A percentile compares a stretch with the other conserved stretches of the same genome.
Evolutionary conservation across 179 eudicot genomes (phyloP).

Genomic region (Pouteria campechiana): DNA sequence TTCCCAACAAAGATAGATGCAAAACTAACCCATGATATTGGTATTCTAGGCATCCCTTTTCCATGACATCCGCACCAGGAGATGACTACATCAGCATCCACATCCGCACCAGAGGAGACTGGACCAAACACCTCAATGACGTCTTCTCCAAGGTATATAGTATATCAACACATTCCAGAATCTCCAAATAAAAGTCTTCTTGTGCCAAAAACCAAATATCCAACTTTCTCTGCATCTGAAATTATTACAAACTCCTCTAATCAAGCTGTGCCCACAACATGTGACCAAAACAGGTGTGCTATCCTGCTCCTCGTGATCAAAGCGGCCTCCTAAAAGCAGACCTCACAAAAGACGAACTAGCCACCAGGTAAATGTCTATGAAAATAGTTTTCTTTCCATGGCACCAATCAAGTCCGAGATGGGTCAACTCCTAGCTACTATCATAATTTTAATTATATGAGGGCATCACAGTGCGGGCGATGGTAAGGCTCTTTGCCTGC

Average conservation of each 20-base stretch:
- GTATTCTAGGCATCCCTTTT: slow-evolving; percentile 42
- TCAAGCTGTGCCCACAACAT: neutral
- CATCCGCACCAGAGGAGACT: slow-evolving; percentile 45
- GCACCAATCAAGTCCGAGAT: too few species aligned
- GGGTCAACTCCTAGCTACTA: too few species aligned
- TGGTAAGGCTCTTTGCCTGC: too few species aligned
- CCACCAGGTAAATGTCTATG: slow-evolving; percentile 40
- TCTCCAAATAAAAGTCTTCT: too few species aligned
- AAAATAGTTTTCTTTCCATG: too few species aligned
- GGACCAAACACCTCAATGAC: slow-evolving; percentile 45
- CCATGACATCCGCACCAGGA: slow-evolving; percentile 46
- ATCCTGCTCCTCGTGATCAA: slow-evolving; percentile 31
- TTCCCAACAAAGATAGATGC: too few species aligned
- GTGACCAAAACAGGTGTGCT: slow-evolving; percentile 24
- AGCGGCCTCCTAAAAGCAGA: slow-evolving; percentile 50
- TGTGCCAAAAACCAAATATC: too few species aligned
- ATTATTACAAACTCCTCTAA: neutral
- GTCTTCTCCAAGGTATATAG: slow-evolving; percentile 55
- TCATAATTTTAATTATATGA: too few species aligned
- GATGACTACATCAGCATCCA: slow-evolving; percentile 46
- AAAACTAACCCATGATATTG: neutral
- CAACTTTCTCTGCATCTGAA: too few species aligned
- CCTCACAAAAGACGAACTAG: slow-evolving; percentile 12
- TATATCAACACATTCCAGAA: too few species aligned
- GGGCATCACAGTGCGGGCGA: too few species aligned